Evolutionary conservation across 176 grass and related monocot species (phyloP), one percentile per base, ranked within the genome.

Genomic region (Triticum monococcum): DNA sequence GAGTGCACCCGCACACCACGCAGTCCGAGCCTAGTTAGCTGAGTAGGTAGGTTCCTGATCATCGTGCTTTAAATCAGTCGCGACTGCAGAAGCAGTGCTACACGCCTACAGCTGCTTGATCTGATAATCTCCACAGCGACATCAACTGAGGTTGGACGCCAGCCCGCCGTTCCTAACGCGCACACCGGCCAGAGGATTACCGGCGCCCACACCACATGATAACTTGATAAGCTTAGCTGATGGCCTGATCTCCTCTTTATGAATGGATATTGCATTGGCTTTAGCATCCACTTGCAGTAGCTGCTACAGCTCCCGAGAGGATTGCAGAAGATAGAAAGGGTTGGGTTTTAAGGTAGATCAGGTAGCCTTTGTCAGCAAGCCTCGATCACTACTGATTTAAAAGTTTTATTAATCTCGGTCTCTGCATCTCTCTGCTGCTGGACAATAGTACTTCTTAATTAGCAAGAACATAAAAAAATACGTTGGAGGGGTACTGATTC

Each of bases 271-370:
- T n/a, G 14, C 26, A 32, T 38, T 38, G 0, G 5, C 31, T 77
- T 77, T 36, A 54, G 1, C 26, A 56, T 23, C 36, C 36, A 43
- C 37, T 66, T 4, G 24, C 25, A 3, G 16, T 31, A 1, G 67
- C 32, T 9, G 67, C 32, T 20, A 68, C 8, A 40, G 22, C 33
- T 13, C 9, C 28, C 9, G 9, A 40, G 52, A 86, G 13, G 31
- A 75, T 81, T 50, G 38, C 5, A 73, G 5, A 50, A 26, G 78
- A 75, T 66, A 38, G 16, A 75, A 65, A 54, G 22, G 24, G 8
- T 10, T 20, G 59, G 50, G 33, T 61, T 86, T 83, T 54, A 64
- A 78, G 72, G 41, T 78, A 33, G 73, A 85, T 79, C 32, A 78
- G 75, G 24, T 67, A 50, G 37, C 18, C 50, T 65, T 78, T 25